Conservation (phyloP, 306 rosid genomes). For the Senna siamea region DNA sequence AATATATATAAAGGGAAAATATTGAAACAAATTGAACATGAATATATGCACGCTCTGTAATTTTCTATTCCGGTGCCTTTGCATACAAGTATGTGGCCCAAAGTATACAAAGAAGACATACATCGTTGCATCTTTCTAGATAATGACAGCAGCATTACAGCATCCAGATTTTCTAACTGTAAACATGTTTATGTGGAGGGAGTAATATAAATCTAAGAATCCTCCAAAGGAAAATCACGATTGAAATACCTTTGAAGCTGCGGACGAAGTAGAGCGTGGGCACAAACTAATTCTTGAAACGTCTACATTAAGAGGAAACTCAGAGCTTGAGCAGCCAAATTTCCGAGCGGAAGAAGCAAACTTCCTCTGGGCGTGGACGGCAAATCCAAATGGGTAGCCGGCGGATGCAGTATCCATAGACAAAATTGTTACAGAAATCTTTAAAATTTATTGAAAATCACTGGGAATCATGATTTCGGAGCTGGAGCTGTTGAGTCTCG, state of each 20-base stretch:
- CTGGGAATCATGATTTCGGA: background rate
- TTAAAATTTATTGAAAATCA: slow-evolving; percentile 5
- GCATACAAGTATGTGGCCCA: background rate
- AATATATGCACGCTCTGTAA: background rate
- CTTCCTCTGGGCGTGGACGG: slow-evolving; percentile 46
- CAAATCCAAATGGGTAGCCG: slow-evolving; percentile 51
- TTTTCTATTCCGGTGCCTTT: background rate
- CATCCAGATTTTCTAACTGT: background rate
- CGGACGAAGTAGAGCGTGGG: slow-evolving; percentile 42
- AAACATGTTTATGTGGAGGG: background rate
- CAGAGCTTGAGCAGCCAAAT: slow-evolving; percentile 40
- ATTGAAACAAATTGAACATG: background rate
- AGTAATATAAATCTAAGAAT: background rate
- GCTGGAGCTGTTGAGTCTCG: background rate
- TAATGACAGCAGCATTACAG: background rate
- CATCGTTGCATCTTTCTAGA: background rate
- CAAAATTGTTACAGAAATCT: slow-evolving; percentile 20
- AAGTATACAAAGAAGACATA: background rate
- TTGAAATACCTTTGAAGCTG: slow-evolving; percentile 54
- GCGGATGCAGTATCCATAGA: slow-evolving; percentile 60
- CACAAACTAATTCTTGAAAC: slow-evolving; percentile 46
- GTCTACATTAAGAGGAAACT: slow-evolving; percentile 51
- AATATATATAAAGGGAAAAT: background rate
- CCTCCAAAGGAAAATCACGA: background rate
- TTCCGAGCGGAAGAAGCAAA: slow-evolving; percentile 36